Conservation (phyloP, 192 early-diverging fungal genomes). For the Phycomyces nitens region DNA sequence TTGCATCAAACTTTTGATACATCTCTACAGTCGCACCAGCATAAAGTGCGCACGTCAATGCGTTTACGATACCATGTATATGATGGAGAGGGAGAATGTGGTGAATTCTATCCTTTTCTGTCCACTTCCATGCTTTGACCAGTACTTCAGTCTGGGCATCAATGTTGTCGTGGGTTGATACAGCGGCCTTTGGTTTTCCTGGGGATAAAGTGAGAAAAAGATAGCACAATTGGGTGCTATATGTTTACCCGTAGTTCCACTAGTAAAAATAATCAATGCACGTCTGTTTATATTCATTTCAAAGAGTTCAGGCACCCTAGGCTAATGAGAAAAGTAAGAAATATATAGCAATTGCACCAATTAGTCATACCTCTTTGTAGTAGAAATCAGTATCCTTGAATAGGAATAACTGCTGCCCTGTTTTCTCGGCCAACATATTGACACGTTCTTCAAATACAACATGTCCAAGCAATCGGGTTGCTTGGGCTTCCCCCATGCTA, state of each 20-base stretch:
- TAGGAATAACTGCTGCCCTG: not conserved
- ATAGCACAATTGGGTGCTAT: slow-evolving; percentile 1
- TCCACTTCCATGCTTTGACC: slow-evolving; percentile 70
- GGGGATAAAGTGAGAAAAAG: not conserved
- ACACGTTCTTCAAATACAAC: slow-evolving; percentile 39
- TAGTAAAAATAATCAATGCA: slow-evolving; percentile 78
- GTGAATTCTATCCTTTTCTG: slow-evolving; percentile 60
- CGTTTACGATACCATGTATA: slow-evolving; percentile 72
- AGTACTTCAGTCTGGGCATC: slow-evolving; percentile 65
- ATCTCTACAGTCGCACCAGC: slow-evolving; percentile 78
- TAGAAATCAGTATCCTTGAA: slow-evolving; percentile 5
- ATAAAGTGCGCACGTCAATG: slow-evolving; percentile 63
- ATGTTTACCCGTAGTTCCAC: slow-evolving; percentile 58
- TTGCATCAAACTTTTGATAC: slow-evolving; percentile 63
- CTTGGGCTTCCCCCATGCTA: slow-evolving; percentile 63
- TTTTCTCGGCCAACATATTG: slow-evolving; percentile 1
- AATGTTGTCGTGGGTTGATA: slow-evolving; percentile 66
- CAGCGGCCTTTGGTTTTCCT: slow-evolving; percentile 83
- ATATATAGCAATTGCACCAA: slow-evolving; percentile 6
- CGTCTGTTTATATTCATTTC: slow-evolving; percentile 26
- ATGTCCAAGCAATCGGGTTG: slow-evolving; percentile 60
- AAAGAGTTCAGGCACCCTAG: slow-evolving; percentile 14
- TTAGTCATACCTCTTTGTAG: not conserved
- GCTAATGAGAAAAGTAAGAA: not conserved
- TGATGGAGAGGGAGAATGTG: slow-evolving; percentile 86